Base-by-base conservation (phyloP, 78 protist genomes). In the Dictyostelium citrinum region DNA sequence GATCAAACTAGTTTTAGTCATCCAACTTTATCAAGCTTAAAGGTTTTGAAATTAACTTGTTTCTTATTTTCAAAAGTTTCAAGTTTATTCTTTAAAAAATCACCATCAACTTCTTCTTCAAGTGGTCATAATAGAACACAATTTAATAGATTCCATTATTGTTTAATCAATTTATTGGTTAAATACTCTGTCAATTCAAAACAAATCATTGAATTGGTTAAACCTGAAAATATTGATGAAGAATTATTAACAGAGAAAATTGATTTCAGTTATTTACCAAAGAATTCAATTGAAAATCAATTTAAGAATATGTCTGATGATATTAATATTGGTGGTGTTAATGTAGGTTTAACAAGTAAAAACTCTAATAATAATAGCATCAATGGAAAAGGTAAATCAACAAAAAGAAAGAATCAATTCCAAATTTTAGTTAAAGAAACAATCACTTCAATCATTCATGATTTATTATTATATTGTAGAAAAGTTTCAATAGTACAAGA, bases 401-500 rank as follows among this genome's bases (percentile, higher is more conserved):
- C 14, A 45, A 76, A 55, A 27, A 55, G 27, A 33, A 80, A 55
- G 84, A 80, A 55, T 55, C 60, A 77, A 8, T 88, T 88, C 43
- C 79, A 88, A 43, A 79, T 88, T 46, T 20, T 77, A n/a, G 31
- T 78, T 17, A 76, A 46, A 22, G 41, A 61, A 12, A 31, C 20
- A 2, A 45, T 88, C 2, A 11, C 43, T 2, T 67, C 55, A 35
- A 11, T 88, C 2, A 43, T 49, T 46, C 17, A 58, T 31, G 93
- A 88, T 41, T 35, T 88, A 5, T 17, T 88, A 10, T 20, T 88
- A 12, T 88, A 88, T 78, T 88, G 93, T 22, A 55, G 85, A 78
- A 88, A 76, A 68, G 93, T 88, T 31, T 88, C 93, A 27, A 79
- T 88, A 31, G 12, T 78, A 11, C 45, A 39, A 27, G 79, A 88